phyloP scores from a whole-genome alignment of 2,329 filamentous ascomycete species.

The Trichoderma brevicompactum region DNA sequence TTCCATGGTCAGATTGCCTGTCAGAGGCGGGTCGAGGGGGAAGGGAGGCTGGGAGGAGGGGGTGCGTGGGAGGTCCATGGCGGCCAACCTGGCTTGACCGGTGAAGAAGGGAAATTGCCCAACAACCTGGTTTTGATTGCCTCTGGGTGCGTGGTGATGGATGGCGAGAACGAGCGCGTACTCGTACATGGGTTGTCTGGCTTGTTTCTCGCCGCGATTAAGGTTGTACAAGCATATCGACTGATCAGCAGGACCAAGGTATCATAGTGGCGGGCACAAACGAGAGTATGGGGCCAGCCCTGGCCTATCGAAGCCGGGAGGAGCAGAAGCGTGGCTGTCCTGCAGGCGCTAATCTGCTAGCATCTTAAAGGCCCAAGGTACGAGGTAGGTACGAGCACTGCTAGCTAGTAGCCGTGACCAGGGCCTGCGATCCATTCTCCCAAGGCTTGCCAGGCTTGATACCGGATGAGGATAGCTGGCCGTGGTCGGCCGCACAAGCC shows the following conservation, averaged over 20 bases:
- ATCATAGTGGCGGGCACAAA: constrained; percentile 10
- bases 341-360: constrained; percentile 25
- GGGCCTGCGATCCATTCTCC: constrained; percentile 6
- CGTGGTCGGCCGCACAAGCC: constrained; percentile 13
- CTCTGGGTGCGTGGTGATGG: background rate
- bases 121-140: background rate
- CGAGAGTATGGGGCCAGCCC: constrained; percentile 15
- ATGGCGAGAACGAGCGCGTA: background rate
- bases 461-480: background rate
- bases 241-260: constrained; percentile 15
- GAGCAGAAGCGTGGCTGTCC: constrained; percentile 23
- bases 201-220: background rate
- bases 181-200: background rate
- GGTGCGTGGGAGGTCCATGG: background rate
- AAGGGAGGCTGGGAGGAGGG: background rate
- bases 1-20: constrained; percentile 6
- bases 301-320: constrained; percentile 20
- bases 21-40: background rate
- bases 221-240: constrained; percentile 20
- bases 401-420: too few relatives aligned
- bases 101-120: background rate
- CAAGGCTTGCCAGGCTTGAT: background rate
- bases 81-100: background rate
- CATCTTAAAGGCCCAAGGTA: background rate
- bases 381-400: constrained; percentile 2